These are phyloP conservation scores for Solanum rostratum DNA, from an alignment of 257 asterid genomes.

Conservation along the genomic window DNA sequence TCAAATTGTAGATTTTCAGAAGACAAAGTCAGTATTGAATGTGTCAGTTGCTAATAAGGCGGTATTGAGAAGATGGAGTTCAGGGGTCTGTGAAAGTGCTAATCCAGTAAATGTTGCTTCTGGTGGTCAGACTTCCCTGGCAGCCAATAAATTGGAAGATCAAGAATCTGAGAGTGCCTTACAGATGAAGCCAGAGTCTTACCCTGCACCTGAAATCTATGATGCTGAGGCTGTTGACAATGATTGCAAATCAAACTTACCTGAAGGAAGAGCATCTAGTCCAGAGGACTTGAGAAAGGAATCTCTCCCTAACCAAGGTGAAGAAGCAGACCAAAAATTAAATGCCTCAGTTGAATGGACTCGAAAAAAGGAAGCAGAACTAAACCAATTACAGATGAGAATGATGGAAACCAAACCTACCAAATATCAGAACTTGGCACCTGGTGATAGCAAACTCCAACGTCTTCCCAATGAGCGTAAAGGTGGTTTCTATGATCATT, in stretches of 20 bases:
- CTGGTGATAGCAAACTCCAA: slow-evolving; percentile 43
- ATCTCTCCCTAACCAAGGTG: slow-evolving; percentile 16
- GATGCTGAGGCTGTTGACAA: slow-evolving; percentile 21
- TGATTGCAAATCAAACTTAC: slow-evolving; percentile 22
- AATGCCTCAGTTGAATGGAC: slow-evolving; percentile 76
- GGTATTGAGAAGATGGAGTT: slow-evolving; percentile 94
- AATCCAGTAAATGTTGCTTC: slow-evolving; percentile 20
- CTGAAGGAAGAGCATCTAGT: slow-evolving; percentile 20
- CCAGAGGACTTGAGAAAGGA: slow-evolving; percentile 27
- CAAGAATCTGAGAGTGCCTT: slow-evolving; percentile 16
- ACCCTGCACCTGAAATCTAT: background rate
- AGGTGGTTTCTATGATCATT: slow-evolving; percentile 36
- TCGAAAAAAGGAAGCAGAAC: slow-evolving; percentile 85
- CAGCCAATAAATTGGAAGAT: slow-evolving; percentile 16
- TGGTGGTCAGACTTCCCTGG: slow-evolving; percentile 21
- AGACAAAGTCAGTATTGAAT: slow-evolving; percentile 9
- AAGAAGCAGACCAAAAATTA: slow-evolving; percentile 27
- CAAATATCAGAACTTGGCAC: slow-evolving; percentile 24
- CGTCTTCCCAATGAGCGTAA: slow-evolving; percentile 39
- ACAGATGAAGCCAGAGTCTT: slow-evolving; percentile 26
- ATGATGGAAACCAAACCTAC: slow-evolving; percentile 87
- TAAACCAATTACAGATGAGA: slow-evolving; percentile 63
- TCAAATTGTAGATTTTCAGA: slow-evolving; percentile 48
- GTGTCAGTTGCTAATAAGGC: slow-evolving; percentile 57
- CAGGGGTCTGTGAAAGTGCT: slow-evolving; percentile 56